Base-by-base conservation (phyloP, 1,284 basidiomycete genomes). In the Porogramme epimiltina region DNA sequence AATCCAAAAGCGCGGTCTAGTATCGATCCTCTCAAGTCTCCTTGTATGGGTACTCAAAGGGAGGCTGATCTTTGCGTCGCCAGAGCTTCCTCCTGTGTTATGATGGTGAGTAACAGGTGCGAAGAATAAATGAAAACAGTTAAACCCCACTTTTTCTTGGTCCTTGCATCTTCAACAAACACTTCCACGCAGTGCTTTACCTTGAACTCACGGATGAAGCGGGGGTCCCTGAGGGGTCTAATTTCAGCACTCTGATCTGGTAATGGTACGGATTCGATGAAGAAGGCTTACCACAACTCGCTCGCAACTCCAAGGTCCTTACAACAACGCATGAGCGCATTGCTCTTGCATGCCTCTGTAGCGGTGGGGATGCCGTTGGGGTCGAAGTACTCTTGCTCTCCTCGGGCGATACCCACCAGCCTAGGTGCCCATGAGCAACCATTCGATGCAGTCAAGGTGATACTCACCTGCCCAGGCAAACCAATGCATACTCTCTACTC, bases 351-450 rank as follows among this genome's bases (percentile, higher is more conserved):
- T 0, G 90, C 94, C 69, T 99, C 96, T 0, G 91, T 92, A 0
- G 96, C 96, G 0, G 95, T 99, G 1, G 96, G 83, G 46, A 99
- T 87, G 19, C 95, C 95, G 0, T 82, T 81, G 2, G 92, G 89
- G 65, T 96, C 93, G 66, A 98, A 99, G 70, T 95, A 98, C 62
- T 98, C 94, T 65, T 98, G 96, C 72, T 99, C 96, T 39, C 96
- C 96, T 51, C 96, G 81, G 1, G 96, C 91, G 55, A 98, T 87
- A 4, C 85, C 89, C 0, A 98, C 94, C 19, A 98, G 80, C 47
- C 94, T 96, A 58, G 9, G n/a, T 41, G 15, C 22, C 37, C 34
- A 15, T 19, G 1, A 15, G 10, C 11, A 8, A 49, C 10, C 22
- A 22, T 31, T 15, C 28, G 13, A 18, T n/a, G 31, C 36, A 45